Evolutionary conservation across 148 eudicot genomes (phyloP).

Genomic region (Polygonum aviculare): DNA sequence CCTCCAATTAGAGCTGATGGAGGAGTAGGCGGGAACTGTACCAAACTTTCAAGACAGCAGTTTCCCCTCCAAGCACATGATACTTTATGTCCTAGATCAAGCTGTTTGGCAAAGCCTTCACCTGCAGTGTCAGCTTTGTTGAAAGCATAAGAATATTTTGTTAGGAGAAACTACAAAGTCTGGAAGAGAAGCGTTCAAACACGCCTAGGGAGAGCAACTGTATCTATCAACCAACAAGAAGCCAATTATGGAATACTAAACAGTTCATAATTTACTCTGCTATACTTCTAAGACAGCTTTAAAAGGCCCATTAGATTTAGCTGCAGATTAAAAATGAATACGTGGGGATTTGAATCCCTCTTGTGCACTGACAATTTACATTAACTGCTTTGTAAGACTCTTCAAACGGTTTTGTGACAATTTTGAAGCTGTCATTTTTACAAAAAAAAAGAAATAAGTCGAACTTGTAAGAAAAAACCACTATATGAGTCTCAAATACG

Average conservation of each 20-base stretch:
- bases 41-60: constrained; percentile 89
- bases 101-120: constrained; percentile 70
- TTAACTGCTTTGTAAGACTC: neutral
- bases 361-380: neutral
- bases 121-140: constrained; percentile 50
- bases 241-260: neutral
- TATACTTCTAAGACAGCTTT: neutral
- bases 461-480: neutral
- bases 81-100: constrained; percentile 65
- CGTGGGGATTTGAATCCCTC: neutral
- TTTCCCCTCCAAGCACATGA: constrained; percentile 94
- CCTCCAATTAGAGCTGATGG: constrained; percentile 94
- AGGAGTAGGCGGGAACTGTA: constrained; percentile 96
- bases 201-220: neutral
- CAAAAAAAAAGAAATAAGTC: neutral
- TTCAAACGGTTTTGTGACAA: neutral
- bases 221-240: neutral
- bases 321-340: neutral
- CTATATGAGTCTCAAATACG: neutral
- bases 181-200: neutral
- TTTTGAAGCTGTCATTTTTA: neutral
- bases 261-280: neutral
- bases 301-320: neutral
- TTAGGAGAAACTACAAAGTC: neutral
- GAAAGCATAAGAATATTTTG: constrained; percentile 6